Evolutionary conservation across 1,284 basidiomycete species (phyloP), one percentile per base, ranked within the genome.

Genomic region (Sporisorium scitamineum): DNA sequence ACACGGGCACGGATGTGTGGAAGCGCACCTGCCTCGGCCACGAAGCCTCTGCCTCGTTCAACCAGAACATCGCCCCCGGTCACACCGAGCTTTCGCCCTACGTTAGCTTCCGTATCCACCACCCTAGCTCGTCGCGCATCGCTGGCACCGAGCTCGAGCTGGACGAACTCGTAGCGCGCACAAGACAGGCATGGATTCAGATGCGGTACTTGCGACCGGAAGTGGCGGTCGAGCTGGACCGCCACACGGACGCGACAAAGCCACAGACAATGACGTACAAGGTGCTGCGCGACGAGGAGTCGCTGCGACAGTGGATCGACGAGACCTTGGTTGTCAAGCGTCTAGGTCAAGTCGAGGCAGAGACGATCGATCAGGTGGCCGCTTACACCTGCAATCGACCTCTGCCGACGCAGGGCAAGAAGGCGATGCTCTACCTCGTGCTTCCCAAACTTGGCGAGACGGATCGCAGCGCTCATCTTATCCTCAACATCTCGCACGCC

Each of bases 401-500:
- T 14, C 54, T 73, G 22, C 51, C 64, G 1, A 73, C 70, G 2
- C 20, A 56, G 34, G 71, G 71, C 11, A 74, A 74, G 42, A 57
- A 64, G n/a, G 61, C 61, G 47, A 74, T 69, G 71, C 54, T 74
- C 13, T 74, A 69, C 20, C 57, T 74, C 14, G 32, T 69, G 11
- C 45, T 69, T n/a, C 64, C 65, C 14, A 42, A 34, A n/a, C 14
- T 59, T 2, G 61, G 47, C 7, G 39, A 54, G 3, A 45, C 24
- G 16, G 53, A 62, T 26, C 56, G 61, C 7, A 47, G 6, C 7
- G 67, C 67, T 0, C 47, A 61, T 22, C 9, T 71, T 4, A 64
- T 76, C 39, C 69, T 66, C 61, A 76, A 76, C 32, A 54, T 76
- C 20, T 61, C 74, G 10, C 74, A 76, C 11, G 74, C 74, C 1